phyloP scores from a whole-genome alignment of 129 eudicot species.

The Centella asiatica region DNA sequence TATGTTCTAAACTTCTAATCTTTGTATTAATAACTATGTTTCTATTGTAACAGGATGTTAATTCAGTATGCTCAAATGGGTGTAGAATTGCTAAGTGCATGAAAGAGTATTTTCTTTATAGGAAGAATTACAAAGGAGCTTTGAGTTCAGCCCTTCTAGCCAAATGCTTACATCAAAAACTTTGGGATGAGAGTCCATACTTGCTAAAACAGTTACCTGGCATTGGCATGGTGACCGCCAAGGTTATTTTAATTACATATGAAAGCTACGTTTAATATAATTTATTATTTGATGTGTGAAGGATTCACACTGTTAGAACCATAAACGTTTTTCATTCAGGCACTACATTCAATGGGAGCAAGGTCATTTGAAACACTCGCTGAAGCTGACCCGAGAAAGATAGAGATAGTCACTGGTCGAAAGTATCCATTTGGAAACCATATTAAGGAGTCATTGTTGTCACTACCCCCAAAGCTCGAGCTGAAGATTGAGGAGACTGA shows the following conservation, averaged over 20 bases:
- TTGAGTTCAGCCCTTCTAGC: slow-evolving; percentile 65
- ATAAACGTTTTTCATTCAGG: slow-evolving; percentile 39
- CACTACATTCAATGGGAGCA: slow-evolving; percentile 93
- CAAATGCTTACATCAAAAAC: slow-evolving; percentile 84
- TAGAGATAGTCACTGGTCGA: slow-evolving; percentile 87
- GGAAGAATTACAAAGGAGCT: slow-evolving; percentile 78
- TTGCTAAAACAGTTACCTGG: slow-evolving; percentile 98
- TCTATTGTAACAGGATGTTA: slow-evolving; percentile 53
- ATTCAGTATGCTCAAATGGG: slow-evolving; percentile 87
- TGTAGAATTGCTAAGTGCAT: slow-evolving; percentile 90
- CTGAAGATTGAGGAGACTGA: slow-evolving; percentile 57
- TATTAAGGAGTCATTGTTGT: slow-evolving; percentile 75
- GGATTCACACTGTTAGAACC: slow-evolving; percentile 17
- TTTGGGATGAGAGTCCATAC: slow-evolving; percentile 97
- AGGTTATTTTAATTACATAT: slow-evolving; percentile 40
- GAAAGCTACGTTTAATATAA: not conserved
- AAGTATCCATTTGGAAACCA: slow-evolving; percentile 96
- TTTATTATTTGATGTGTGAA: not conserved
- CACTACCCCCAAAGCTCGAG: slow-evolving; percentile 91
- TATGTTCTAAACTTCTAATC: not conserved
- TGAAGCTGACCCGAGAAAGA: slow-evolving; percentile 95
- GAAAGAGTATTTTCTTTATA: slow-evolving; percentile 85
- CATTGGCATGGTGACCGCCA: slow-evolving; percentile 98
- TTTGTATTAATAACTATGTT: not conserved
- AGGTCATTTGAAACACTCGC: slow-evolving; percentile 72